A percentile compares a stretch with the other conserved stretches of the same genome.
phyloP scores from a whole-genome alignment of 2,329 filamentous ascomycete genomes.

The Claviceps monticola region DNA sequence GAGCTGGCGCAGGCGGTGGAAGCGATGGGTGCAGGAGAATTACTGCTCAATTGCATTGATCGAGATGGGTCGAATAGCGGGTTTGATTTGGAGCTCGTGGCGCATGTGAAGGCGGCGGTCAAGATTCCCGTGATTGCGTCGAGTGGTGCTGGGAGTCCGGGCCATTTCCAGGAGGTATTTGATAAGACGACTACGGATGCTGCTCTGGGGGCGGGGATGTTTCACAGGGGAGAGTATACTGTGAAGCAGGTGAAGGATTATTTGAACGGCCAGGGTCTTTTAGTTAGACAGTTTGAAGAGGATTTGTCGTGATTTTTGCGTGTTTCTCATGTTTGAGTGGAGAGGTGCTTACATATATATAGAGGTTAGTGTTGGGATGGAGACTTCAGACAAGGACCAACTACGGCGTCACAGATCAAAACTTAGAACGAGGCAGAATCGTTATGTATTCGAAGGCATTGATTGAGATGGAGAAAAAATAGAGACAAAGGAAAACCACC shows the following conservation, averaged over 20 bases:
- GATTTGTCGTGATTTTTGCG: slow-evolving; percentile 20
- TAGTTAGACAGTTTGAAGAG: slow-evolving; percentile 68
- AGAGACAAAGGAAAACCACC: too few species aligned
- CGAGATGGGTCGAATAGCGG: slow-evolving; percentile 88
- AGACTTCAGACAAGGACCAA: too few species aligned
- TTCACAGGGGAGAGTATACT: slow-evolving; percentile 89
- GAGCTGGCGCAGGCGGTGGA: slow-evolving; percentile 82
- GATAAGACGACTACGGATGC: slow-evolving; percentile 75
- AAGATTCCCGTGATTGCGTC: slow-evolving; percentile 92
- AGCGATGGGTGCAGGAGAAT: slow-evolving; percentile 89
- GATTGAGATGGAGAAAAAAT: too few species aligned
- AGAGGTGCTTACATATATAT: neutral
- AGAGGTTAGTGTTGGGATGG: neutral
- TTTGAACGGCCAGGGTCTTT: slow-evolving; percentile 53
- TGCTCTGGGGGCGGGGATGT: slow-evolving; percentile 91
- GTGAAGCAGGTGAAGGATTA: slow-evolving; percentile 88
- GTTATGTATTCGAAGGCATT: too few species aligned
- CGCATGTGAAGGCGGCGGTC: slow-evolving; percentile 73
- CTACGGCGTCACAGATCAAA: too few species aligned
- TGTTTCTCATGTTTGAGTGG: neutral
- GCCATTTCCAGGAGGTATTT: slow-evolving; percentile 87
- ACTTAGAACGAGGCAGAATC: too few species aligned
- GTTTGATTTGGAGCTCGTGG: slow-evolving; percentile 85
- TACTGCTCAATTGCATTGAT: slow-evolving; percentile 95
- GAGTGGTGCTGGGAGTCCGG: slow-evolving; percentile 77